Base-by-base conservation (phyloP, 1,284 basidiomycete species). In the Ganoderma resinaceum region DNA sequence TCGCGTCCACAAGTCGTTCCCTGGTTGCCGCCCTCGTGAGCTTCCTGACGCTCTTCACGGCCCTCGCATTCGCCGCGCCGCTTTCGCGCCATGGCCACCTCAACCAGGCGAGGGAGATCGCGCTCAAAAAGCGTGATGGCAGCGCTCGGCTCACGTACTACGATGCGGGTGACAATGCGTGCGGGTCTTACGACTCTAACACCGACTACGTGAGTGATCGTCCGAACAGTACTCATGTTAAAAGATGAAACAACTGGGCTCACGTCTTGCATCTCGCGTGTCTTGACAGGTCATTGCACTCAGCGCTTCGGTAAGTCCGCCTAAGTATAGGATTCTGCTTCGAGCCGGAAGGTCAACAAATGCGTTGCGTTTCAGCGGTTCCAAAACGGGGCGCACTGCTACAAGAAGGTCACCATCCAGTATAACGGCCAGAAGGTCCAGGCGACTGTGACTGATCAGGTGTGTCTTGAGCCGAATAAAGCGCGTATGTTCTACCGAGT, bases 221-320 rank as follows among this genome's bases (percentile, higher is more conserved):
- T 12, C n/a, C 29, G 12, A 29, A 31, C 9, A 16, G 1, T 16
- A 31, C 31, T 18, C 7, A 43, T 66, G 31, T 26, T 65, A 18
- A 26, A 46, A n/a, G 40, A 42, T 35, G 26, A 42, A 58, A 58
- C 55, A 20, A 8, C 58, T 60, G 16, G 23, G 58, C 59, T 37
- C 18, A 57, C 35, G 26, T 40, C 42, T 35, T 38, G 16, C 37
- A 42, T 58, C 8, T 61, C 33, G 35, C 14, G 18, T 64, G 53
- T 58, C 12, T 42, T 46, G 11, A n/a, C 69, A 82, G 82, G 78
- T 83, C 65, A 81, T 83, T 57, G 82, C 82, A 3, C 58, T 83
- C 61, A 82, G 82, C 72, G 66, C 74, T n/a, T 70, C 68, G 37
- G 82, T 82, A 72, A 62, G 78, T 67, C 58, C n/a, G 29, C 23